phyloP scores from a whole-genome alignment of 345 rosid genomes.

The Tarenaya hassleriana region DNA sequence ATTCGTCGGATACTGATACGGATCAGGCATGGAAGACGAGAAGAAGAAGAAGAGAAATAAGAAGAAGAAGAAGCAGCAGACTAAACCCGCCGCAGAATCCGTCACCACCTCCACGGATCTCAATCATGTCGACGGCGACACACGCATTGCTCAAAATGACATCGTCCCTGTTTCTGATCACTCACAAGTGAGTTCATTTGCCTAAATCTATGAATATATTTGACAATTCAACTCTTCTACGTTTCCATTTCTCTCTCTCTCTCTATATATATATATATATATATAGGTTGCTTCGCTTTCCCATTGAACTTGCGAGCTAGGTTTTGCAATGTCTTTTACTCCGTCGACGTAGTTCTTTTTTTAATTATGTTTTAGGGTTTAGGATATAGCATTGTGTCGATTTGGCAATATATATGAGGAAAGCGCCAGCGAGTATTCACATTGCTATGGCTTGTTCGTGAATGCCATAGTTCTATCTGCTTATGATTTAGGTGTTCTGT shows the following conservation, averaged over 20 bases:
- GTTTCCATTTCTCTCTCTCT: too few relatives aligned
- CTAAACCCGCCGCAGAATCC: constrained; percentile 27
- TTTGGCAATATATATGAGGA: too few relatives aligned
- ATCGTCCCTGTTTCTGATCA: constrained; percentile 12
- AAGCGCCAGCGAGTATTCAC: too few relatives aligned
- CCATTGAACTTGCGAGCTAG: not conserved
- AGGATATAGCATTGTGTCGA: too few relatives aligned
- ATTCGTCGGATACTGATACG: too few relatives aligned
- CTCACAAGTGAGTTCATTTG: constrained; percentile 32
- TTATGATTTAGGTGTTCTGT: constrained; percentile 7
- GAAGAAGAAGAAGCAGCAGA: constrained; percentile 56
- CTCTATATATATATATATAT: not conserved
- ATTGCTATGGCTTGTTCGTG: too few relatives aligned
- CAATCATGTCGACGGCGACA: constrained; percentile 29
- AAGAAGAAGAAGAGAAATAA: constrained; percentile 61
- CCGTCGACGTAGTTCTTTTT: not conserved
- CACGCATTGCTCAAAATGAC: constrained; percentile 24
- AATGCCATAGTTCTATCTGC: not conserved
- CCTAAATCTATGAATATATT: not conserved
- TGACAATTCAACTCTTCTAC: too few relatives aligned
- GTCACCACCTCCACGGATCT: constrained; percentile 19
- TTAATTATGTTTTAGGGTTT: constrained; percentile 1
- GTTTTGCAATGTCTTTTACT: not conserved
- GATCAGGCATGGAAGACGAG: constrained; percentile 50
- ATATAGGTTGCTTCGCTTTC: not conserved